Percentiles rank a stretch among this genome's conserved stretches.
Conservation (phyloP, 1,139 yeast species). For the Blastobotrys arbuscula region DNA sequence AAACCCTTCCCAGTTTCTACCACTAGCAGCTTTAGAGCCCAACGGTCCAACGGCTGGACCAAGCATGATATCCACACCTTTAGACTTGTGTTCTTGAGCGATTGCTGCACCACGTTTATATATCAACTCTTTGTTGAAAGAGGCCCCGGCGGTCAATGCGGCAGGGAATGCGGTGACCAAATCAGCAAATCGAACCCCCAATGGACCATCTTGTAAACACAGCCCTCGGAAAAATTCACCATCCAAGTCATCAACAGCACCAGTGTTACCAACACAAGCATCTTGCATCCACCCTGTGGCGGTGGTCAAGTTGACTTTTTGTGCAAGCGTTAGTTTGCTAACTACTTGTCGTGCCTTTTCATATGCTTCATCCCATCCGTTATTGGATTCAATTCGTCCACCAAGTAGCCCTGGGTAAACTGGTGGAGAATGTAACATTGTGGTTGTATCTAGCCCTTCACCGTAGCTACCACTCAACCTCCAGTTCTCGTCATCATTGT, state of each 20-base stretch:
- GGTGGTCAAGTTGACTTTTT: conserved; percentile 58
- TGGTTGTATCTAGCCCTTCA: background rate
- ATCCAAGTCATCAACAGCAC: conserved; percentile 47
- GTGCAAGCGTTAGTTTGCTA: conserved; percentile 51
- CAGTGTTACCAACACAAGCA: conserved; percentile 62
- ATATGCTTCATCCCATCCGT: conserved; percentile 10
- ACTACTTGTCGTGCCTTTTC: conserved; percentile 46
- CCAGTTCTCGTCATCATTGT: background rate
- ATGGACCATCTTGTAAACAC: conserved; percentile 62
- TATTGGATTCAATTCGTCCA: conserved; percentile 15
- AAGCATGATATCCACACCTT: conserved; percentile 54
- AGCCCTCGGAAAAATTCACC: conserved; percentile 50
- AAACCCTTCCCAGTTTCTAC: conserved; percentile 64
- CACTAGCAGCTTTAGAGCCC: conserved; percentile 58
- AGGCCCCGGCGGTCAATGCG: conserved; percentile 54
- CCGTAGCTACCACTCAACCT: background rate
- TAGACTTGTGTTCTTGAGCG: conserved; percentile 50
- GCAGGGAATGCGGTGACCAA: conserved; percentile 54
- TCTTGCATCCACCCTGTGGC: conserved; percentile 57
- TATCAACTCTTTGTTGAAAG: conserved; percentile 51
- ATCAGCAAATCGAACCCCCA: conserved; percentile 57
- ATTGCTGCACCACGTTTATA: conserved; percentile 52
- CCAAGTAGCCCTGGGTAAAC: conserved; percentile 24
- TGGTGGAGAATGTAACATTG: conserved; percentile 15
- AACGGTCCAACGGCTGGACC: conserved; percentile 68